phyloP scores from a whole-genome alignment of 75 land plant genomes.

The Adiantum capillusveneris region DNA sequence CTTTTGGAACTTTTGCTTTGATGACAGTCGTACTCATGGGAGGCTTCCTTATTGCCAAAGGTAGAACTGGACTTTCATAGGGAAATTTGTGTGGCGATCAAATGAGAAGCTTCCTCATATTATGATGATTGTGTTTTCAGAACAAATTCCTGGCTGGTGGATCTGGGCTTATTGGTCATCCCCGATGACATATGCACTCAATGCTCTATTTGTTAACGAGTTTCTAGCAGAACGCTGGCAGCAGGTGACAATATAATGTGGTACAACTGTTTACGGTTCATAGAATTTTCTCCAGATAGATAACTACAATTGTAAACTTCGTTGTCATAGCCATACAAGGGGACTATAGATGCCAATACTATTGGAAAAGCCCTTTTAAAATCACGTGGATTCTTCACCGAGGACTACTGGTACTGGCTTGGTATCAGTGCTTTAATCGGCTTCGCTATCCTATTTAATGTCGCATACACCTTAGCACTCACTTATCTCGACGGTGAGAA shows the following conservation, averaged over 20 bases:
- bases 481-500: constrained; percentile 58
- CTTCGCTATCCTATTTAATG: constrained; percentile 41
- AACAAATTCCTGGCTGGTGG: constrained; percentile 62
- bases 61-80: constrained; percentile 12
- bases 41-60: constrained; percentile 31
- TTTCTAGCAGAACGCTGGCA: constrained; percentile 60
- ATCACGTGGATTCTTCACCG: constrained; percentile 25
- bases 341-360: constrained; percentile 29
- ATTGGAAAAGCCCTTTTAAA: constrained; percentile 32
- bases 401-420: constrained; percentile 42
- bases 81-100: too few relatives aligned
- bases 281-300: too few relatives aligned
- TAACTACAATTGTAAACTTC: too few relatives aligned
- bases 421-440: constrained; percentile 42
- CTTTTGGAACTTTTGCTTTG: constrained; percentile 29
- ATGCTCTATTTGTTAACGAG: constrained; percentile 56
- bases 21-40: constrained; percentile 25
- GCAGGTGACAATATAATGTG: too few relatives aligned
- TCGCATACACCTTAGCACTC: constrained; percentile 32
- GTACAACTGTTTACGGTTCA: too few relatives aligned
- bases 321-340: constrained; percentile 30
- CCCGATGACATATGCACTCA: constrained; percentile 63
- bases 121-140: constrained; percentile 17
- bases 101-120: not conserved
- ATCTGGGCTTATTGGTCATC: constrained; percentile 89